Percentiles rank a stretch among this genome's conserved stretches.
Conservation (phyloP, 305 asterid species). For the Fraxinus paxiana region DNA sequence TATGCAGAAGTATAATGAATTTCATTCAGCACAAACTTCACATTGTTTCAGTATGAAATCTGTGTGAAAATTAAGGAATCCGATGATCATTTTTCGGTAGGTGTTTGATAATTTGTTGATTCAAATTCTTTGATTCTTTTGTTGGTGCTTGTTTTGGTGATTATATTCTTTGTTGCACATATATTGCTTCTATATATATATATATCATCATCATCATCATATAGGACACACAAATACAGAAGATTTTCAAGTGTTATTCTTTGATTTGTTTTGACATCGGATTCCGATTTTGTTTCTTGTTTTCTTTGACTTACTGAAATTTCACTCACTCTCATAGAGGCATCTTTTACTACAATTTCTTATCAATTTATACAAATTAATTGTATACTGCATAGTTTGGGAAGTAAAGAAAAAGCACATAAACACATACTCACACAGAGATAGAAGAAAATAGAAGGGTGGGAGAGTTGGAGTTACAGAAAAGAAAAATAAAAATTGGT, state of each 20-base stretch:
- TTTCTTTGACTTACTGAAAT: constrained; percentile 37
- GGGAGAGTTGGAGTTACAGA: constrained; percentile 31
- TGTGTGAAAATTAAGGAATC: constrained; percentile 63
- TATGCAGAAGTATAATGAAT: constrained; percentile 24
- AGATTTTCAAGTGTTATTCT: constrained; percentile 5
- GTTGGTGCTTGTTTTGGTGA: constrained; percentile 23
- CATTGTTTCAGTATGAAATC: constrained; percentile 36
- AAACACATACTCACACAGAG: constrained; percentile 31
- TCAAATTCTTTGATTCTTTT: constrained; percentile 73
- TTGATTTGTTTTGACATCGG: constrained; percentile 75
- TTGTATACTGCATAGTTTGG: constrained; percentile 32
- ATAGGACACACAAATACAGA: constrained; percentile 52
- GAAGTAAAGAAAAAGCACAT: constrained; percentile 12
- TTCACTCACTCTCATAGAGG: constrained; percentile 50
- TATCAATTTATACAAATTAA: constrained; percentile 18
- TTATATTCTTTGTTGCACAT: constrained; percentile 68
- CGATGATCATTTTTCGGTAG: constrained; percentile 69
- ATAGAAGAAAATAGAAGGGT: constrained; percentile 22
- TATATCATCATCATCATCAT: constrained; percentile 39
- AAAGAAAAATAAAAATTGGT: constrained; percentile 24
- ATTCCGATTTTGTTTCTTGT: constrained; percentile 51
- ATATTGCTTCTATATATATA: constrained; percentile 24
- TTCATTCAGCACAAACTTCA: constrained; percentile 26
- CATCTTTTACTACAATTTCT: not conserved
- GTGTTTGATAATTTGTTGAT: constrained; percentile 24